Conservation (phyloP, 2,329 filamentous ascomycete species). For the Coniochaeta prunicola region DNA sequence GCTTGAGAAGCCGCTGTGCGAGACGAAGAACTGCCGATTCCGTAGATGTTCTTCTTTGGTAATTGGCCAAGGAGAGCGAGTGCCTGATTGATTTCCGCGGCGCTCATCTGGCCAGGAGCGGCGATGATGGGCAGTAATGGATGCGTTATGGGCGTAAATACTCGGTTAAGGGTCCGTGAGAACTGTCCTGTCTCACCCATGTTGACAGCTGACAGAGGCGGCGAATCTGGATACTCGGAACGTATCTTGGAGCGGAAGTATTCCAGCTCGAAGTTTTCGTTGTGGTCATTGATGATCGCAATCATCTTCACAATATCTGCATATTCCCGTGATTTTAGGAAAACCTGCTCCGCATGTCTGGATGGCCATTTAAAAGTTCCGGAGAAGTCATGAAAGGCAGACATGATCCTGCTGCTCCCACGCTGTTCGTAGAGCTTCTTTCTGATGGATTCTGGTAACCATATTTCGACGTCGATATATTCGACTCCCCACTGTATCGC, state of each 20-base stretch:
- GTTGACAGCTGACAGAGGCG: conserved; percentile 75
- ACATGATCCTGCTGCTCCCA: conserved; percentile 79
- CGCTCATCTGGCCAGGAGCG: conserved; percentile 77
- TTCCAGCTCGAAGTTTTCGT: conserved; percentile 85
- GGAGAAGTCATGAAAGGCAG: conserved; percentile 86
- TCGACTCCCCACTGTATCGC: conserved; percentile 87
- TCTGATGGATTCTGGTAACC: conserved; percentile 73
- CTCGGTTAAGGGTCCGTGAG: conserved; percentile 74
- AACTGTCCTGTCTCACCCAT: conserved; percentile 85
- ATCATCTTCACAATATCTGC: conserved; percentile 91
- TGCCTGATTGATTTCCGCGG: conserved; percentile 76
- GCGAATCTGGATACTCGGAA: conserved; percentile 58
- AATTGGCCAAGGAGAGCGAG: conserved; percentile 73
- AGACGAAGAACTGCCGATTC: conserved; percentile 66
- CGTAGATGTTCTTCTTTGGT: conserved; percentile 72
- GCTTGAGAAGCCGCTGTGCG: conserved; percentile 60
- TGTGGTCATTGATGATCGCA: conserved; percentile 70
- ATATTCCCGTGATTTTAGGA: conserved; percentile 63
- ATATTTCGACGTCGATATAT: conserved; percentile 84
- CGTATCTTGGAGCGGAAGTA: conserved; percentile 77
- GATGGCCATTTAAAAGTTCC: conserved; percentile 80
- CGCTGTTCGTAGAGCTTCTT: conserved; percentile 59
- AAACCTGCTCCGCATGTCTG: conserved; percentile 62
- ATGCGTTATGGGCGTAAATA: conserved; percentile 84
- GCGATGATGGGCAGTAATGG: conserved; percentile 77